These are phyloP conservation scores for Logfia minima DNA, from an alignment of 129 eudicot species.

Conservation along the genomic window DNA sequence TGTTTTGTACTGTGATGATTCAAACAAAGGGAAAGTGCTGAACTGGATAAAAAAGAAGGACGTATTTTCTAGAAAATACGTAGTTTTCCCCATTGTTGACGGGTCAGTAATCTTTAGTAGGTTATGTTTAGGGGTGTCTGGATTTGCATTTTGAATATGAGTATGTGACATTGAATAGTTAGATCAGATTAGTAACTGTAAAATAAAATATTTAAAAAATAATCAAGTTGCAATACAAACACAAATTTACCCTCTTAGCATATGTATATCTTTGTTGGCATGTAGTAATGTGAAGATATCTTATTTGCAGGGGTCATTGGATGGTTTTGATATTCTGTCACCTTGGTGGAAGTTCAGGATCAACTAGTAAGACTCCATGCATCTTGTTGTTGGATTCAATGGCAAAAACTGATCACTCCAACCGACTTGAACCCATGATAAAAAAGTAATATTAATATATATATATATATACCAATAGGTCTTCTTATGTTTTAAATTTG, in stretches of 20 bases:
- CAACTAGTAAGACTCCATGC: constrained; percentile 57
- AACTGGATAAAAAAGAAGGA: constrained; percentile 56
- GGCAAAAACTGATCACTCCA: constrained; percentile 45
- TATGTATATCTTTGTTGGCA: background rate
- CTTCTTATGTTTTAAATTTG: background rate
- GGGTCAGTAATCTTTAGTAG: constrained; percentile 45
- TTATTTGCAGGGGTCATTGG: constrained; percentile 72
- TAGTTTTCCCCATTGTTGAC: constrained; percentile 59
- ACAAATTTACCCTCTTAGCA: background rate
- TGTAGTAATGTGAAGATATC: constrained; percentile 21
- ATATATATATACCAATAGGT: background rate
- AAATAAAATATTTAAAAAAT: no score
- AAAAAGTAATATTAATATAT: constrained; percentile 42
- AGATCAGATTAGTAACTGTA: background rate
- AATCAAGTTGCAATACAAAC: background rate
- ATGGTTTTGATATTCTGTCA: constrained; percentile 72
- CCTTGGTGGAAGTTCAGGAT: constrained; percentile 49
- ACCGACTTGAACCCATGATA: constrained; percentile 54
- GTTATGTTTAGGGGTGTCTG: background rate
- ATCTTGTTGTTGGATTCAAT: constrained; percentile 76
- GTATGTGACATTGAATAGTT: background rate
- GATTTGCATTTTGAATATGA: background rate
- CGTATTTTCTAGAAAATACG: constrained; percentile 63
- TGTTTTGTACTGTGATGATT: constrained; percentile 35
- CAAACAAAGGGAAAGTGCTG: constrained; percentile 45